Percentiles rank a stretch among this genome's conserved stretches.
These are phyloP conservation scores for Amanita pallidorosea DNA, from an alignment of 768 basidiomycete genomes.

Conservation along the genomic window DNA sequence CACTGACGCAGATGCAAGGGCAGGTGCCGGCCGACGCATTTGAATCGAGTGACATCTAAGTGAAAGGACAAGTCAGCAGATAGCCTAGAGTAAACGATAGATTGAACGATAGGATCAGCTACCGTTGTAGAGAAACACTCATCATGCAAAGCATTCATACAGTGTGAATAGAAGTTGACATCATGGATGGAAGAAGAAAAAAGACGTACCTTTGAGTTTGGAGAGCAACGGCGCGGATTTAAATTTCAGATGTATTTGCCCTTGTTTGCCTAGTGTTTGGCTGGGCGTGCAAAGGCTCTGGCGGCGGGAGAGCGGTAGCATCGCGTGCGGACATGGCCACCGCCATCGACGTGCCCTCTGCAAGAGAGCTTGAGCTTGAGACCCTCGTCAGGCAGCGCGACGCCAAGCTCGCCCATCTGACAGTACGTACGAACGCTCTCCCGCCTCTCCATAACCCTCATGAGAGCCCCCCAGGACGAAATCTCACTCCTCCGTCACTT, in stretches of 20 bases:
- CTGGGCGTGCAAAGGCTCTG: not conserved
- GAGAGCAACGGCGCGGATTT: not conserved
- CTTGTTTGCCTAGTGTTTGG: constrained; percentile 4
- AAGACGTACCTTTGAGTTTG: constrained; percentile 9
- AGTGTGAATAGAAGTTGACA: constrained; percentile 65
- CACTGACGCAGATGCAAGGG: constrained; percentile 83
- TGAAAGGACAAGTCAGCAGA: constrained; percentile 19
- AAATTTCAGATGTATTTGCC: not conserved
- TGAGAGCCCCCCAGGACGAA: constrained; percentile 47
- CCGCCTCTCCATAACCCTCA: constrained; percentile 8
- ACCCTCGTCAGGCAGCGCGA: constrained; percentile 67
- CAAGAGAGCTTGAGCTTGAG: constrained; percentile 77
- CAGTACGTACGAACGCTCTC: constrained; percentile 32
- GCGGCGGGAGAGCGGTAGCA: not conserved
- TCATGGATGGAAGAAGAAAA: constrained; percentile 23
- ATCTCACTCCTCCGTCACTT: constrained; percentile 57
- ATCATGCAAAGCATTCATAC: constrained; percentile 49
- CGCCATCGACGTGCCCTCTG: constrained; percentile 58
- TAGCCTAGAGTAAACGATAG: not conserved
- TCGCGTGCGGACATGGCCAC: not conserved
- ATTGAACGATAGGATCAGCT: constrained; percentile 42
- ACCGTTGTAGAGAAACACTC: constrained; percentile 75
- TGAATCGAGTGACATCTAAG: constrained; percentile 29
- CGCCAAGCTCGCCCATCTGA: constrained; percentile 58
- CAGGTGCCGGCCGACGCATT: constrained; percentile 81